Evolutionary conservation across 2,329 filamentous ascomycete genomes (phyloP).

Genomic region (Phialocephala sp.): DNA sequence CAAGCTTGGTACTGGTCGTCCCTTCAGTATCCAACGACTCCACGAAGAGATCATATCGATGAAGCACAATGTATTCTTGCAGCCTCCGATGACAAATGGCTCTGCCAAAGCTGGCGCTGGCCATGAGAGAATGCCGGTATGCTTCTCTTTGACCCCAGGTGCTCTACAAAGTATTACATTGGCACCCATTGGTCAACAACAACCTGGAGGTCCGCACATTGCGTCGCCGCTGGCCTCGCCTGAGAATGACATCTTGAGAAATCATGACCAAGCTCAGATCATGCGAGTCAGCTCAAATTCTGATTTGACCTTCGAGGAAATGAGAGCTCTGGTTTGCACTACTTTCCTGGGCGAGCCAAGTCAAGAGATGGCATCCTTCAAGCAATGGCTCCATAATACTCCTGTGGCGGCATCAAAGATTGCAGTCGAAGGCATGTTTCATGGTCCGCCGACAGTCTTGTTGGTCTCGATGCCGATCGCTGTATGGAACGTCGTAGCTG

Average conservation of each 20-base stretch:
- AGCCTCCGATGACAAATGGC: constrained; percentile 54
- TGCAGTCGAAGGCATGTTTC: constrained; percentile 70
- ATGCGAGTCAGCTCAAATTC: constrained; percentile 42
- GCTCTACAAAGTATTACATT: constrained; percentile 60
- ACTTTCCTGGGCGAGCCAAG: constrained; percentile 70
- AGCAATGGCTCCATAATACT: constrained; percentile 67
- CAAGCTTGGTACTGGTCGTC: constrained; percentile 57
- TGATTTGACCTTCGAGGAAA: constrained; percentile 66
- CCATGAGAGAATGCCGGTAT: constrained; percentile 51
- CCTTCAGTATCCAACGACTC: constrained; percentile 61
- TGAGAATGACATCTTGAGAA: constrained; percentile 35
- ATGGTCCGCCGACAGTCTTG: constrained; percentile 69
- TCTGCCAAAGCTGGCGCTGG: constrained; percentile 43
- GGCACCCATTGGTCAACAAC: constrained; percentile 44
- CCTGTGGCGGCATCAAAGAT: constrained; percentile 63
- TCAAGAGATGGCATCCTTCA: constrained; percentile 69
- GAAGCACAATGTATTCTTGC: constrained; percentile 48
- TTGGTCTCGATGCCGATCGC: constrained; percentile 69
- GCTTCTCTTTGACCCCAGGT: constrained; percentile 61
- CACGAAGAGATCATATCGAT: constrained; percentile 57
- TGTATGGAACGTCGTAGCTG: constrained; percentile 68
- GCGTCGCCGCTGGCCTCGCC: constrained; percentile 38
- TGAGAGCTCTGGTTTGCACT: constrained; percentile 68
- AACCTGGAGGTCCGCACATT: constrained; percentile 42
- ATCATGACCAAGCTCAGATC: constrained; percentile 33